Conservation (phyloP, 352 stramenopile species). For the Pythium phragmitis region DNA sequence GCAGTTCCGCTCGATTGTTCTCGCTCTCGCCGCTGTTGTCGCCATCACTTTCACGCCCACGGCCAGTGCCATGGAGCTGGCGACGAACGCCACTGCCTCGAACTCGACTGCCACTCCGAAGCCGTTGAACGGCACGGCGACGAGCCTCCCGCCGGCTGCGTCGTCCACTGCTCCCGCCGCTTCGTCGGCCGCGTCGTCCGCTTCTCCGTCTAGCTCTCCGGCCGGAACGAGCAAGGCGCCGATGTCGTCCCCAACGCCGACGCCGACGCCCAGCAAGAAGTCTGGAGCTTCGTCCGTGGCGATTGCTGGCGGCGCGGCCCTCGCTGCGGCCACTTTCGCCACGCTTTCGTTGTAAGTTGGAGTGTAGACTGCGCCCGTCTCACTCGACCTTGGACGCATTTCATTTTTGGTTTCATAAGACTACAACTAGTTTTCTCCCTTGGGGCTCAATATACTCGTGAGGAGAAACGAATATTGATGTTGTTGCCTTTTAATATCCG, state of each 20-base stretch:
- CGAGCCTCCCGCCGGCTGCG: background rate
- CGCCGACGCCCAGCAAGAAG: constrained; percentile 5
- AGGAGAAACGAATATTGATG: too few species aligned
- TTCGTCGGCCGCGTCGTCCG: too few species aligned
- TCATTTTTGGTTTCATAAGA: too few species aligned
- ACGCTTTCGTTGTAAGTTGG: background rate
- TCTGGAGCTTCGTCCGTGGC: background rate
- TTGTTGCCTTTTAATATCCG: too few species aligned
- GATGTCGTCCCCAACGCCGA: background rate
- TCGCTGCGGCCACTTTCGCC: background rate
- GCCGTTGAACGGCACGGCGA: background rate
- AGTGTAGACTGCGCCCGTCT: background rate
- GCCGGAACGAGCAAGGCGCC: background rate
- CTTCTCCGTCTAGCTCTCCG: too few species aligned
- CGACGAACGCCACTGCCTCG: background rate
- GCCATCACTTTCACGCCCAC: background rate
- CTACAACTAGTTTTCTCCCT: too few species aligned
- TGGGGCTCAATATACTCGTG: too few species aligned
- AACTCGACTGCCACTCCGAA: background rate
- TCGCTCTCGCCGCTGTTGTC: background rate
- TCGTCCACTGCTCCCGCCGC: background rate
- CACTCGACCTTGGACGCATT: background rate
- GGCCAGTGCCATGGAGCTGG: background rate
- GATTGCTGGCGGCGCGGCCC: background rate
- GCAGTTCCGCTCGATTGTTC: constrained; percentile 6